Evolutionary conservation across 805 yeast species (phyloP).

Genomic region (Grigorovia transvaalensis): DNA sequence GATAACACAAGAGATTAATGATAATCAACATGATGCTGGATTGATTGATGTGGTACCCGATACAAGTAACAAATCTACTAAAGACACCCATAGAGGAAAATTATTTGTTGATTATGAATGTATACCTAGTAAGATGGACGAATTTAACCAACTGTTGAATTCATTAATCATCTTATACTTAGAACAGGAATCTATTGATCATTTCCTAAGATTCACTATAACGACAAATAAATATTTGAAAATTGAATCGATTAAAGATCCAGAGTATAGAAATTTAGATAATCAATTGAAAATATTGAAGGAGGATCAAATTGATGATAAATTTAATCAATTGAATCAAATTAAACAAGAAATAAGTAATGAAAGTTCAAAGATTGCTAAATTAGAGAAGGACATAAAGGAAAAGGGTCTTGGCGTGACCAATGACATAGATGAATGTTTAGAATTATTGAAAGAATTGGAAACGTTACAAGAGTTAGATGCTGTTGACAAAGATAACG

Average conservation of each 20-base stretch:
- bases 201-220: conserved; percentile 22
- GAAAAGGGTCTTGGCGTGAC: conserved; percentile 15
- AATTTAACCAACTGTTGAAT: conserved; percentile 16
- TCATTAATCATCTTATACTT: conserved; percentile 18
- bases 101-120: conserved; percentile 10
- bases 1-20: not conserved
- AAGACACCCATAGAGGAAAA: not conserved
- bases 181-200: conserved; percentile 26
- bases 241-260: conserved; percentile 17
- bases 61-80: conserved; percentile 17
- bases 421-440: conserved; percentile 20
- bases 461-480: conserved; percentile 10
- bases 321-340: conserved; percentile 13
- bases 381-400: conserved; percentile 7
- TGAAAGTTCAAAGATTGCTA: not conserved
- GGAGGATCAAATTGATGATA: conserved; percentile 10
- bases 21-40: not conserved
- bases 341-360: conserved; percentile 15
- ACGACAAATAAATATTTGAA: conserved; percentile 13
- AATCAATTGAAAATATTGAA: conserved; percentile 15
- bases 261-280: conserved; percentile 12
- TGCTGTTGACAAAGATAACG: conserved; percentile 3
- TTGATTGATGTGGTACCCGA: conserved; percentile 5
- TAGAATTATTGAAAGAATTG: conserved; percentile 13
- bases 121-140: conserved; percentile 11